Percentiles rank a stretch among this genome's conserved stretches.
These are phyloP conservation scores for Arabidopsis hybrid DNA, from an alignment of 441 rosid species.

Conservation along the genomic window DNA sequence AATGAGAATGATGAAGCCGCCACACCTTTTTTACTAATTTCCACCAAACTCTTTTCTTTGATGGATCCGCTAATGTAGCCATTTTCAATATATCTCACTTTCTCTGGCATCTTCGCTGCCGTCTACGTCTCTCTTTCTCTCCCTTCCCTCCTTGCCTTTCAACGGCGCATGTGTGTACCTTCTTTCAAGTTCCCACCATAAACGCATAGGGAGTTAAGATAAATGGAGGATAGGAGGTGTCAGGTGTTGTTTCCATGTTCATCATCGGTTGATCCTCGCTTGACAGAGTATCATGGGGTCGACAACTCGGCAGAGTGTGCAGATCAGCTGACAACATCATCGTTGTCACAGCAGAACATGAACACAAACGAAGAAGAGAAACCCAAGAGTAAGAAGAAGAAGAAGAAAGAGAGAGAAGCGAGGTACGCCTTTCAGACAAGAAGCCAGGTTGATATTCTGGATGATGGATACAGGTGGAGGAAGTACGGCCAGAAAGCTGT, in stretches of 20 bases:
- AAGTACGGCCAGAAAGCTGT: slow-evolving; percentile 79
- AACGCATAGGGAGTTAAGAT: slow-evolving; percentile 5
- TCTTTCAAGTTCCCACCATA: slow-evolving; percentile 15
- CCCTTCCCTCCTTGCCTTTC: not conserved
- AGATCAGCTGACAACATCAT: slow-evolving; percentile 32
- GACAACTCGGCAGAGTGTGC: not conserved
- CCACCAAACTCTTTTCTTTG: slow-evolving; percentile 45
- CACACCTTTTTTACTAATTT: slow-evolving; percentile 42
- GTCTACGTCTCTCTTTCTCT: slow-evolving; percentile 50
- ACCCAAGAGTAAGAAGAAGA: slow-evolving; percentile 25
- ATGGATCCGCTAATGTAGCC: slow-evolving; percentile 59
- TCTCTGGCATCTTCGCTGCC: slow-evolving; percentile 50
- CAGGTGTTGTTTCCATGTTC: slow-evolving; percentile 64
- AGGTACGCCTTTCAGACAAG: slow-evolving; percentile 72
- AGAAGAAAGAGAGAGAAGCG: slow-evolving; percentile 56
- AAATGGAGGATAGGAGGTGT: slow-evolving; percentile 55
- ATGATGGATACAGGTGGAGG: slow-evolving; percentile 80
- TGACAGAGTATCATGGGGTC: not conserved
- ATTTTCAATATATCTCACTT: not conserved
- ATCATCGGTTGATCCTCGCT: slow-evolving; percentile 25
- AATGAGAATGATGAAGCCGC: slow-evolving; percentile 63
- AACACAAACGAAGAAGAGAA: slow-evolving; percentile 20
- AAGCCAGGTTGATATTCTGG: slow-evolving; percentile 76
- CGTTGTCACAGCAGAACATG: slow-evolving; percentile 31
- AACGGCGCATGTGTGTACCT: not conserved